Conservation (phyloP, 2,329 filamentous ascomycete species). For the Fonsecaea pugnacius region DNA sequence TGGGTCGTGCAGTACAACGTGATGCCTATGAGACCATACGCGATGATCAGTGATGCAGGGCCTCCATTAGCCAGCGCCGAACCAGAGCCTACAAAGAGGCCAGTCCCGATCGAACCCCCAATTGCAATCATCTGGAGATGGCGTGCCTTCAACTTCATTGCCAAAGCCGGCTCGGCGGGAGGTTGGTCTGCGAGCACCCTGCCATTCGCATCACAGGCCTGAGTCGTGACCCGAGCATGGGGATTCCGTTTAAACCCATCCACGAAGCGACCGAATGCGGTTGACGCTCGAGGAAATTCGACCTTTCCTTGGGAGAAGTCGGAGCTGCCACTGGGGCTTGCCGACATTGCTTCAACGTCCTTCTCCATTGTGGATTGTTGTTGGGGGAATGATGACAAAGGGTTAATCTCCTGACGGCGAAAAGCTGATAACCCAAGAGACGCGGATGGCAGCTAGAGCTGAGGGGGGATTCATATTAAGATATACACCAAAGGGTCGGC, state of each 20-base stretch:
- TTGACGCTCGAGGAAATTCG: conserved; percentile 28
- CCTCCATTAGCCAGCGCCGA: conserved; percentile 71
- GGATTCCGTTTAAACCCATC: conserved; percentile 54
- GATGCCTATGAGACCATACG: conserved; percentile 74
- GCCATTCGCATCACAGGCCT: conserved; percentile 56
- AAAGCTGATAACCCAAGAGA: background rate
- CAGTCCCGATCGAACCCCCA: conserved; percentile 76
- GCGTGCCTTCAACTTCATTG: conserved; percentile 76
- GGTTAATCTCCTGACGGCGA: background rate
- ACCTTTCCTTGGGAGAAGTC: conserved; percentile 24
- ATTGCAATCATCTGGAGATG: conserved; percentile 99
- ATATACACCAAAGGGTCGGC: conserved; percentile 7
- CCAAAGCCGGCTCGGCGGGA: conserved; percentile 71
- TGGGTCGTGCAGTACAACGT: conserved; percentile 94
- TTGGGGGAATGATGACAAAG: background rate
- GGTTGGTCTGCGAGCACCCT: conserved; percentile 66
- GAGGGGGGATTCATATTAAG: conserved; percentile 4
- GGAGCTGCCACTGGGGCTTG: conserved; percentile 11
- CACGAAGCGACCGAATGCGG: conserved; percentile 39
- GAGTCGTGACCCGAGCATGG: conserved; percentile 45
- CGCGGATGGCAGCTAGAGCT: background rate
- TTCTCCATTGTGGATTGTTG: conserved; percentile 18
- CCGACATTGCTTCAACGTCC: conserved; percentile 22
- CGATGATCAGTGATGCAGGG: conserved; percentile 75
- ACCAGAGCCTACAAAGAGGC: conserved; percentile 84